A percentile compares a stretch with the other conserved stretches of the same genome.
phyloP scores from a whole-genome alignment of 768 basidiomycete genomes.

The Lentinula edodes region DNA sequence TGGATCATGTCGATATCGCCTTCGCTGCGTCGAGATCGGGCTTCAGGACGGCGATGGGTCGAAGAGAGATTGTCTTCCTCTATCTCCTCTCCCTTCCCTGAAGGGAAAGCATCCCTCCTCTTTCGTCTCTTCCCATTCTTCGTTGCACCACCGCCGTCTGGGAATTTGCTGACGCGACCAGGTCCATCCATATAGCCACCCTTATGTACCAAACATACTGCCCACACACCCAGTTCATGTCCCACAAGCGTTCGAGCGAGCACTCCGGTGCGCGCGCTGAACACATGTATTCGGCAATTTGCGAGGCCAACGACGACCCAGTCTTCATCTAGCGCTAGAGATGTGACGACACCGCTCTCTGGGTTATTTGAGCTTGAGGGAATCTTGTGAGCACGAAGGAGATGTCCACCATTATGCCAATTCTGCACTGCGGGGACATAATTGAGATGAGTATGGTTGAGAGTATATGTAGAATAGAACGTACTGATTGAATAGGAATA shows the following conservation, averaged over 20 bases:
- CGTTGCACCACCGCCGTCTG: not conserved
- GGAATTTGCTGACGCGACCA: constrained; percentile 2
- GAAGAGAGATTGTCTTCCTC: not conserved
- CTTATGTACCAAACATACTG: constrained; percentile 69
- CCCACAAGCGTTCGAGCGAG: constrained; percentile 75
- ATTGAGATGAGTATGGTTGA: constrained; percentile 2
- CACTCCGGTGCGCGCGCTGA: constrained; percentile 73
- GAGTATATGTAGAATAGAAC: constrained; percentile 15
- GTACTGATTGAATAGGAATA: constrained; percentile 65
- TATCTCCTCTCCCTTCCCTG: not conserved
- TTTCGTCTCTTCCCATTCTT: not conserved
- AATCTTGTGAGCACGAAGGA: constrained; percentile 62
- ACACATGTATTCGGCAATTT: constrained; percentile 80
- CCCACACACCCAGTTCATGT: constrained; percentile 91
- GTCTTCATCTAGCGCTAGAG: constrained; percentile 74
- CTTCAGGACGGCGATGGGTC: not conserved
- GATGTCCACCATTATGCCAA: constrained; percentile 71
- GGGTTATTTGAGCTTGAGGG: constrained; percentile 26
- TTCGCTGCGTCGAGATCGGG: not conserved
- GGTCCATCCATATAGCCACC: constrained; percentile 40
- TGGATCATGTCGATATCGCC: not conserved
- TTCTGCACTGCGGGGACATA: constrained; percentile 51
- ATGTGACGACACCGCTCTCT: constrained; percentile 73
- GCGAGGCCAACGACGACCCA: constrained; percentile 89
- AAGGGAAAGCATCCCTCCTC: not conserved